Base-by-base conservation (phyloP, 1,284 basidiomycete species). In the Schizopora paradoxa region DNA sequence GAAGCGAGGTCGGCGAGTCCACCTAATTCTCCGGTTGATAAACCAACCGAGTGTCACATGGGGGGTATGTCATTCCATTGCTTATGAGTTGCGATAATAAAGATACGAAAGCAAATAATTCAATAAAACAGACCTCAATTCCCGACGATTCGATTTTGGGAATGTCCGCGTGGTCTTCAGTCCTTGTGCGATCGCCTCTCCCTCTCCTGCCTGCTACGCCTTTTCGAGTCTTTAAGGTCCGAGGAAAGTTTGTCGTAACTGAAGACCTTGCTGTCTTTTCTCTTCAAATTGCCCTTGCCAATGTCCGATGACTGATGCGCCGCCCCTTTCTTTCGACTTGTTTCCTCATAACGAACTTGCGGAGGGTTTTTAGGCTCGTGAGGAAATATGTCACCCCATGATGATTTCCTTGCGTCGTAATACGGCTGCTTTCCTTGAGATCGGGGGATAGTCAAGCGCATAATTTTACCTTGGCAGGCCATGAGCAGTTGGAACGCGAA, bases 321-420 rank as follows among this genome's bases (percentile, higher is more conserved):
- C 29, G 48, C 58, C 14, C 56, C 54, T 28, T 54, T 55, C 37
- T 56, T 60, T 42, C 57, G 52, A 33, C 60, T 52, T 49, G 61
- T 68, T 38, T 57, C 60, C 35, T 60, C 60, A 14, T 70, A 66
- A 1, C 86, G 81, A 56, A 82, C 74, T 48, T 86, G 77, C 0
- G 83, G 77, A 14, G 69, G 61, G 58, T 85, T 86, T 62, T 89
- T 90, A 3, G 87, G 76, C 14, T 70, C 66, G 62, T 98, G 93
- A 3, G 96, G 95, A 66, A 96, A 98, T 8, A 91, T 72, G 62
- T 99, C 96, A 8, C 96, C 96, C 92, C 94, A 97, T 16, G 66
- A 70, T 0, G 87, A 80, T 66, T 98, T 98, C 36, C 95, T 82
- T 1, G 94, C 93, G 61, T 99, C 96, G 58, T 98, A 93, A 61